These are phyloP conservation scores for Adansonia gregorii DNA, from an alignment of 441 rosid species.

Conservation along the genomic window DNA sequence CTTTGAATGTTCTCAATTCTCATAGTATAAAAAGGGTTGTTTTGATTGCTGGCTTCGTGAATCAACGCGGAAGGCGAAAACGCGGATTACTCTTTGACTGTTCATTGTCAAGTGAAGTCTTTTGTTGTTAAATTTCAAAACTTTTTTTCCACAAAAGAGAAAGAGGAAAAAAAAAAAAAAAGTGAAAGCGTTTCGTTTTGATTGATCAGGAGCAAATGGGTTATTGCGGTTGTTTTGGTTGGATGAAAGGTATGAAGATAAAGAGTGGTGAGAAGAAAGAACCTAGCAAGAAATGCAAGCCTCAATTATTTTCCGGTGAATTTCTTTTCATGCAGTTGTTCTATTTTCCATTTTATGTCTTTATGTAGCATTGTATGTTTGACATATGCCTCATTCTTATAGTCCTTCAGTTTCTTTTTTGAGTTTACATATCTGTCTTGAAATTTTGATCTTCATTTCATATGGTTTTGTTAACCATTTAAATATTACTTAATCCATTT, in stretches of 20 bases:
- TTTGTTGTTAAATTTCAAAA: not conserved
- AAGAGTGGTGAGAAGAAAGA: conserved; percentile 22
- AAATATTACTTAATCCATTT: not conserved
- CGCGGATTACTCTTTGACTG: not conserved
- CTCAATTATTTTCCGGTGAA: conserved; percentile 35
- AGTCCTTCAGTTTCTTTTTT: not conserved
- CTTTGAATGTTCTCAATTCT: not conserved
- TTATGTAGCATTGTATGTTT: not conserved
- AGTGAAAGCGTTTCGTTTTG: not conserved
- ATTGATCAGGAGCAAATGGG: conserved; percentile 37
- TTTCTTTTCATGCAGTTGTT: not conserved
- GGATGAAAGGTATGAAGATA: conserved; percentile 34
- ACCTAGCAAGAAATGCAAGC: conserved; percentile 16
- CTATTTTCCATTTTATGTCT: not conserved
- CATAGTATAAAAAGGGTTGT: not conserved
- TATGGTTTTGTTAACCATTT: not conserved
- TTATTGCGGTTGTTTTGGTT: conserved; percentile 65
- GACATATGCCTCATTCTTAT: not conserved
- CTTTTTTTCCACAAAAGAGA: not conserved
- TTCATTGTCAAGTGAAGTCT: not conserved
- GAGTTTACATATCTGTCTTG: not conserved
- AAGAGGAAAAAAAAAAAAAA: not conserved
- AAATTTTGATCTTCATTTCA: not conserved
- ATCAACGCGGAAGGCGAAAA: conserved; percentile 10
- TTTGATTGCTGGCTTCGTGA: conserved; percentile 1